These are phyloP conservation scores for Marasmius tenuissimus DNA, from an alignment of 1,284 basidiomycete species.

Conservation along the genomic window DNA sequence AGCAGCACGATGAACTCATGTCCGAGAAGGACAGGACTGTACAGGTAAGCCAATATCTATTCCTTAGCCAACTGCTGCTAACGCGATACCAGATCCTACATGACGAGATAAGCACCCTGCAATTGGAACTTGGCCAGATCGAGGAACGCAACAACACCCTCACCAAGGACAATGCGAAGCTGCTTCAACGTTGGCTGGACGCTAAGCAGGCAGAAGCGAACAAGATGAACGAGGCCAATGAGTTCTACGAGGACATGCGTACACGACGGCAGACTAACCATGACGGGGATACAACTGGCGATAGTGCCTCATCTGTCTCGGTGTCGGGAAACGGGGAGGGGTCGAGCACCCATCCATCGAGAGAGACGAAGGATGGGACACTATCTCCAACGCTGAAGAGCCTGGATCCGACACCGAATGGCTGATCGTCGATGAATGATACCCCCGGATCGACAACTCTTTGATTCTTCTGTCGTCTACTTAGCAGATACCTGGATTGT, in stretches of 20 bases:
- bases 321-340: constrained; percentile 73
- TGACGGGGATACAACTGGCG: constrained; percentile 31
- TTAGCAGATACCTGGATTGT: too few relatives aligned
- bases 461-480: neutral
- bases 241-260: constrained; percentile 81
- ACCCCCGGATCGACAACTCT: constrained; percentile 1
- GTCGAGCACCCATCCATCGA: constrained; percentile 45
- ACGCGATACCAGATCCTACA: constrained; percentile 70
- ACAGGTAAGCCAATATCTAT: constrained; percentile 54
- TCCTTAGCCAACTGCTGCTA: constrained; percentile 5
- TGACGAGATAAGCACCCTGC: constrained; percentile 90
- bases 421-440: constrained; percentile 62
- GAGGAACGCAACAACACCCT: constrained; percentile 85
- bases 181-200: constrained; percentile 94
- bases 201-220: constrained; percentile 92
- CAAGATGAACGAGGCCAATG: constrained; percentile 91
- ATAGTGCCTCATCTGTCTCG: constrained; percentile 27
- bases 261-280: constrained; percentile 60
- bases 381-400: constrained; percentile 64
- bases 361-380: constrained; percentile 70
- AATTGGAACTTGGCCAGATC: constrained; percentile 88
- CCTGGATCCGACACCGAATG: constrained; percentile 85
- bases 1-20: constrained; percentile 85
- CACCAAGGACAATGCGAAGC: constrained; percentile 89
- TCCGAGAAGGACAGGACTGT: constrained; percentile 87